Conservation (phyloP, 108 stramenopile species). For the Schizochytrium sp. region DNA sequence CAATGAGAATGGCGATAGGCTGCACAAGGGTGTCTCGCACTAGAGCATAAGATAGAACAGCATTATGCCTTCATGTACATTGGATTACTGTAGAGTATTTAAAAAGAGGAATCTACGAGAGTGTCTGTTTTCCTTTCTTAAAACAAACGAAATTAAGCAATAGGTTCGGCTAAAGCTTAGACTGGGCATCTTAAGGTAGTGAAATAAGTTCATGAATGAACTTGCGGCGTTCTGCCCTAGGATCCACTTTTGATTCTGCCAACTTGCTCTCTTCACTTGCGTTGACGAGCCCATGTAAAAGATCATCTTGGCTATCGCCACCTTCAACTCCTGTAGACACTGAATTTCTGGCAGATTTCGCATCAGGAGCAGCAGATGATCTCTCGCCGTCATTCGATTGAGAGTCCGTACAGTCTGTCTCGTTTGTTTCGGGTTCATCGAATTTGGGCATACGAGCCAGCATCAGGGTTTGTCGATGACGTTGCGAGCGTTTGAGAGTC, state of each 20-base stretch:
- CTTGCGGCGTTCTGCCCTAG: neutral
- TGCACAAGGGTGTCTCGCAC: too few relatives aligned
- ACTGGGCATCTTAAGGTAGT: neutral
- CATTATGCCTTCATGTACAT: too few relatives aligned
- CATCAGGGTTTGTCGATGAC: neutral
- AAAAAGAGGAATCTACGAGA: too few relatives aligned
- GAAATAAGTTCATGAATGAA: neutral
- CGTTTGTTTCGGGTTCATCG: neutral
- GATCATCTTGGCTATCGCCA: neutral
- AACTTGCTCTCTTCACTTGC: neutral
- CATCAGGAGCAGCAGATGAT: neutral
- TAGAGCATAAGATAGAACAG: too few relatives aligned
- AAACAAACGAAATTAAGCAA: too few relatives aligned
- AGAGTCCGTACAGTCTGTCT: neutral
- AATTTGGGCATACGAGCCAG: constrained; percentile 8
- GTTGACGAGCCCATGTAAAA: neutral
- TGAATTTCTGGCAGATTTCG: neutral
- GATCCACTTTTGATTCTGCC: neutral
- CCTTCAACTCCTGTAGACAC: neutral
- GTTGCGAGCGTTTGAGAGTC: constrained; percentile 21
- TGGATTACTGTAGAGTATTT: too few relatives aligned
- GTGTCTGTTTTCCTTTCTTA: too few relatives aligned
- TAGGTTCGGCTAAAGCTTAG: too few relatives aligned
- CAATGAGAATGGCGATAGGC: too few relatives aligned
- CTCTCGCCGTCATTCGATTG: neutral